Conservation (phyloP, 1,284 basidiomycete genomes). For the Exobasidium rhododendri region DNA sequence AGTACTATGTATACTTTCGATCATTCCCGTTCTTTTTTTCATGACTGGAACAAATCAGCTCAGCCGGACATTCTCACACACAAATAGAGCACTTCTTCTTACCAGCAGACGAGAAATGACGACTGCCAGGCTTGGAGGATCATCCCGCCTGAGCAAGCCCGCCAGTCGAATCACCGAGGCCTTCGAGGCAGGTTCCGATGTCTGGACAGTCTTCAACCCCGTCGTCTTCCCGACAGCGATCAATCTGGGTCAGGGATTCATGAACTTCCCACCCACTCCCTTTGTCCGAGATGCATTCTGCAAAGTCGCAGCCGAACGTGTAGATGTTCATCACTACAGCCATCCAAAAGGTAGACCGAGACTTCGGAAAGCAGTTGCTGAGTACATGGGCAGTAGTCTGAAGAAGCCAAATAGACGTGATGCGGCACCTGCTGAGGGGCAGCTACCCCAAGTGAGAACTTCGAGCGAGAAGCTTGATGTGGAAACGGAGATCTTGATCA, state of each 20-base stretch:
- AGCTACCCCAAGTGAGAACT: constrained; percentile 2
- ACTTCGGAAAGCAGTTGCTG: constrained; percentile 40
- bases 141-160: not conserved
- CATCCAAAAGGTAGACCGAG: constrained; percentile 48
- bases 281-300: constrained; percentile 37
- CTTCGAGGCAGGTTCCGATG: constrained; percentile 41
- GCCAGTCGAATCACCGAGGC: constrained; percentile 35
- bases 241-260: constrained; percentile 54
- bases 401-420: constrained; percentile 26
- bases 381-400: constrained; percentile 24
- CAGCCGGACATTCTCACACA: not conserved
- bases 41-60: no score
- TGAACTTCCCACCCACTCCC: constrained; percentile 50
- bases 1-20: no score
- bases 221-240: constrained; percentile 48
- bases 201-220: constrained; percentile 53
- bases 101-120: not conserved
- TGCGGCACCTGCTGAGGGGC: constrained; percentile 33
- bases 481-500: constrained; percentile 85
- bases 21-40: no score
- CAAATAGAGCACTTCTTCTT: not conserved
- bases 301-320: constrained; percentile 24
- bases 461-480: constrained; percentile 69
- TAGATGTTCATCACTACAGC: constrained; percentile 52
- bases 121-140: not conserved